These are phyloP conservation scores for Malassezia equina DNA, from an alignment of 1,284 basidiomycete genomes.

Conservation along the genomic window DNA sequence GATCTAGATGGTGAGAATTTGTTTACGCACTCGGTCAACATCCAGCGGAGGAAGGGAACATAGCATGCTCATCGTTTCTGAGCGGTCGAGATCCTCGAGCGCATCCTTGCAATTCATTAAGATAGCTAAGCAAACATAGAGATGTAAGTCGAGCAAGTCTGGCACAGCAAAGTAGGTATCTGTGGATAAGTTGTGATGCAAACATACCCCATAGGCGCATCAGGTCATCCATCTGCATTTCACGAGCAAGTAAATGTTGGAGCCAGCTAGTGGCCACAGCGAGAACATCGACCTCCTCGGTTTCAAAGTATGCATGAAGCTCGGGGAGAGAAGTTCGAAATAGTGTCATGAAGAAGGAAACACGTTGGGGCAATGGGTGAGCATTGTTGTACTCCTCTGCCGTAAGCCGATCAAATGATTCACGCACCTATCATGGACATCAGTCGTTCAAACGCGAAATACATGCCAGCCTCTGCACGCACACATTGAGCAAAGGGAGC, in stretches of 20 bases:
- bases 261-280: conserved; percentile 44
- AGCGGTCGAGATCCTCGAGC: conserved; percentile 47
- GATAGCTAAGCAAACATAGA: conserved; percentile 48
- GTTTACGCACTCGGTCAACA: conserved; percentile 32
- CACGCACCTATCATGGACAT: conserved; percentile 32
- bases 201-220: conserved; percentile 43
- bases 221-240: conserved; percentile 42
- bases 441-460: conserved; percentile 46
- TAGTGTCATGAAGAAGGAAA: conserved; percentile 45
- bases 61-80: conserved; percentile 45
- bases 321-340: conserved; percentile 46
- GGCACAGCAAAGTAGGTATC: conserved; percentile 46
- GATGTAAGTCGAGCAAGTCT: conserved; percentile 45
- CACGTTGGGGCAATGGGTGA: conserved; percentile 33
- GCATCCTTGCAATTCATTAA: conserved; percentile 47
- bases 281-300: conserved; percentile 46
- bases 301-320: conserved; percentile 48
- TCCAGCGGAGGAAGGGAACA: conserved; percentile 43
- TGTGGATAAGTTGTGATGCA: not conserved
- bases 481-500: conserved; percentile 47
- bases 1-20: conserved; percentile 22
- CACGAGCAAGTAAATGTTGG: conserved; percentile 40
- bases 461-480: conserved; percentile 47
- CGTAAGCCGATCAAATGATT: not conserved
- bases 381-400: conserved; percentile 24